Evolutionary conservation across 768 basidiomycete genomes (phyloP).

Genomic region (Mycena latifolia): DNA sequence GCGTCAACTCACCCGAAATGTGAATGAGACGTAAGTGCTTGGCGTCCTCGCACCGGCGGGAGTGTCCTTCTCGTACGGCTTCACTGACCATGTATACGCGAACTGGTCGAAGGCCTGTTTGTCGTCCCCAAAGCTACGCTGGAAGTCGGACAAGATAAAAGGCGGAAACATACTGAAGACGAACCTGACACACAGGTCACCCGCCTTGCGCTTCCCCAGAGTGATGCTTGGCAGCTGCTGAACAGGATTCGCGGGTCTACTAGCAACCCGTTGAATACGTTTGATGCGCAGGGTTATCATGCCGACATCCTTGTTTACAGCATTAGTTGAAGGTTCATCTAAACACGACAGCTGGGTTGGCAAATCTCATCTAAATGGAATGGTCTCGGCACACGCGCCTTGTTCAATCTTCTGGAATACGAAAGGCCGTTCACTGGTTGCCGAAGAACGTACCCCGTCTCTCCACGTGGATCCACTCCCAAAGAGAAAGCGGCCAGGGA

Average conservation of each 20-base stretch:
- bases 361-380: conserved; percentile 5
- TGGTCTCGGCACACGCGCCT: conserved; percentile 45
- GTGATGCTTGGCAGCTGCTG: conserved; percentile 51
- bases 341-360: conserved; percentile 13
- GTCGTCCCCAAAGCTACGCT: conserved; percentile 65
- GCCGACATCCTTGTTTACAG: conserved; percentile 57
- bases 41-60: conserved; percentile 46
- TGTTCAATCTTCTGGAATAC: conserved; percentile 61
- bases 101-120: conserved; percentile 52
- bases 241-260: conserved; percentile 57
- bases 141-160: conserved; percentile 16
- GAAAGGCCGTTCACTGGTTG: conserved; percentile 69
- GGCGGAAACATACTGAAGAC: conserved; percentile 26
- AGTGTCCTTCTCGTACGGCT: conserved; percentile 55
- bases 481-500: conserved; percentile 72
- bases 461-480: conserved; percentile 70
- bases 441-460: conserved; percentile 63
- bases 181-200: conserved; percentile 63
- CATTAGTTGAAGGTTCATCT: conserved; percentile 31
- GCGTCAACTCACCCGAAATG: conserved; percentile 55
- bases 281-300: conserved; percentile 67
- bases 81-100: conserved; percentile 66
- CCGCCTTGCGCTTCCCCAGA: conserved; percentile 52
- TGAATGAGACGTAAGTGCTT: conserved; percentile 72
- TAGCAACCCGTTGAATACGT: conserved; percentile 43